phyloP scores from a whole-genome alignment of 176 grass and related monocot genomes.

The Saccharum spontaneum region DNA sequence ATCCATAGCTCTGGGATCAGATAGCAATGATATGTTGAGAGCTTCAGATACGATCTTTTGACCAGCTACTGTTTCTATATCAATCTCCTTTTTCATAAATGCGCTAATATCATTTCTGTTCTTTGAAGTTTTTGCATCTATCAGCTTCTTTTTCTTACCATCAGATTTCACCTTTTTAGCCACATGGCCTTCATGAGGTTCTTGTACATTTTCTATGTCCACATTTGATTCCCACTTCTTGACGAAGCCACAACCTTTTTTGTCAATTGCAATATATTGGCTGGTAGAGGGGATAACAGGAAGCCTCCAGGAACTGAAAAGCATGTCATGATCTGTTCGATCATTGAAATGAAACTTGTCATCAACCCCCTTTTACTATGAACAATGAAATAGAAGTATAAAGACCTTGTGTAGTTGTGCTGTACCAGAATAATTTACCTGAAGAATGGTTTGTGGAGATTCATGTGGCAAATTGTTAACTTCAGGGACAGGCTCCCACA shows the following conservation, averaged over 20 bases:
- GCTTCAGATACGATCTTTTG: conserved; percentile 49
- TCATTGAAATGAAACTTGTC: conserved; percentile 37
- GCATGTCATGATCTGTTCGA: conserved; percentile 83
- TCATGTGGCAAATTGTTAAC: conserved; percentile 53
- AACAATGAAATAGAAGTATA: conserved; percentile 23
- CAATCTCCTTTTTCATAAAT: conserved; percentile 51
- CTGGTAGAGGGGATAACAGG: conserved; percentile 72
- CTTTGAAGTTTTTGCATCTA: conserved; percentile 51
- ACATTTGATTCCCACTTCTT: conserved; percentile 46
- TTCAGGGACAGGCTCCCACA: conserved; percentile 59
- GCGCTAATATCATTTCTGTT: conserved; percentile 37
- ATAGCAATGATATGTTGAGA: conserved; percentile 43
- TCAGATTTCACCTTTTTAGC: conserved; percentile 57
- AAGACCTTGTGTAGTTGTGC: conserved; percentile 20
- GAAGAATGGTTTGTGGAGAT: conserved; percentile 85
- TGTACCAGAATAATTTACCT: conserved; percentile 55
- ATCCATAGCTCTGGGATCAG: conserved; percentile 42
- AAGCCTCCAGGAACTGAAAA: conserved; percentile 65
- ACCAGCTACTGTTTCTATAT: conserved; percentile 46
- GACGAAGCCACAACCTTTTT: conserved; percentile 54
- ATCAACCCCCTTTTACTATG: conserved; percentile 23
- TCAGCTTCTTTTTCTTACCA: conserved; percentile 49
- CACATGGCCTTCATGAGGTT: conserved; percentile 44
- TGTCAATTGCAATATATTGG: conserved; percentile 57
- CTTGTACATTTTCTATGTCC: conserved; percentile 40